Percentiles rank a stretch among this genome's conserved stretches.
These are phyloP conservation scores for Chytriomyces hyalinus DNA, from an alignment of 192 early-diverging fungal genomes.

Conservation along the genomic window DNA sequence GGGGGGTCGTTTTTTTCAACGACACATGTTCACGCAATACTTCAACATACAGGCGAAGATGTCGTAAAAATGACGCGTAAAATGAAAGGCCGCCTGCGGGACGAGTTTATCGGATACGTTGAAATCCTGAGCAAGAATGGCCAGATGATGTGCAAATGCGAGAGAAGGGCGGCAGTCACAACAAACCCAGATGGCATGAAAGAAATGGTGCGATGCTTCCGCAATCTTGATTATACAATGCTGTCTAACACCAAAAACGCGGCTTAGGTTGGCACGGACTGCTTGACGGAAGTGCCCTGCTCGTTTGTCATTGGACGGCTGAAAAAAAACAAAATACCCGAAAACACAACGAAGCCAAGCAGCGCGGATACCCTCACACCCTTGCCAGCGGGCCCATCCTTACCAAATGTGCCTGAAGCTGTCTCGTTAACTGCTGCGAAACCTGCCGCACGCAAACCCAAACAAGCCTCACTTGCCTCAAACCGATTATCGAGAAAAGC, in stretches of 20 bases:
- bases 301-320: constrained; percentile 26
- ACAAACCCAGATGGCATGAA: constrained; percentile 27
- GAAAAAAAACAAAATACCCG: not conserved
- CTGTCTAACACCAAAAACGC: not conserved
- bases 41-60: constrained; percentile 16
- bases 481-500: not conserved
- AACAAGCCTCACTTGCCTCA: not conserved
- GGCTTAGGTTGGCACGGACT: constrained; percentile 22
- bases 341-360: not conserved
- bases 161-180: constrained; percentile 8
- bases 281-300: constrained; percentile 3
- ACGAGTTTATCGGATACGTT: constrained; percentile 33
- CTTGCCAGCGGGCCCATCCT: not conserved
- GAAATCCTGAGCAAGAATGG: constrained; percentile 23
- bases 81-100: constrained; percentile 22
- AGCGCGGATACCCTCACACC: not conserved
- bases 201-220: constrained; percentile 3
- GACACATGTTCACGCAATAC: not conserved
- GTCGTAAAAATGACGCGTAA: constrained; percentile 23
- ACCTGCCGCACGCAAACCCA: not conserved
- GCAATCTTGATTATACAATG: not conserved
- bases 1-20: too few species aligned
- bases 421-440: not conserved
- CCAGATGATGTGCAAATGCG: constrained; percentile 28
- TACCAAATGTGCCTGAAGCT: not conserved